These are phyloP conservation scores for Sporodiniella umbellata DNA, from an alignment of 371 early-diverging fungal species.

Conservation along the genomic window DNA sequence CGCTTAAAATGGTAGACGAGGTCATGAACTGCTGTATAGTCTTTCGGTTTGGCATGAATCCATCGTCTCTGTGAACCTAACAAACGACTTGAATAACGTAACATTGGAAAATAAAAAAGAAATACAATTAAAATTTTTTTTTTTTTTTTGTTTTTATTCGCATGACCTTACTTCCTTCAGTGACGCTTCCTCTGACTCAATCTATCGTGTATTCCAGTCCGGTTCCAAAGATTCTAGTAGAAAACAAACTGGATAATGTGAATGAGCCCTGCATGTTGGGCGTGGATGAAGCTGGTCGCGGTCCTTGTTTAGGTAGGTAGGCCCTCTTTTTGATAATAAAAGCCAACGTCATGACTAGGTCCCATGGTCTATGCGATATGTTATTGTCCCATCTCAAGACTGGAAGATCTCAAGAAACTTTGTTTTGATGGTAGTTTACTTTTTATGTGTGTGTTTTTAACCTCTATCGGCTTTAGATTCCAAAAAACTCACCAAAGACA, in stretches of 20 bases:
- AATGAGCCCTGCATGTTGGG: constrained; percentile 79
- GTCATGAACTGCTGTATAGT: constrained; percentile 18
- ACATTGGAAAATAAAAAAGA: not conserved
- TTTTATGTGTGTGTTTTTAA: not conserved
- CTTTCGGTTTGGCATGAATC: constrained; percentile 18
- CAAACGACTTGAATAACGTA: not conserved
- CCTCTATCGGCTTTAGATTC: constrained; percentile 62
- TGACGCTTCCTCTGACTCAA: constrained; percentile 31
- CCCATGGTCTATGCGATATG: constrained; percentile 96
- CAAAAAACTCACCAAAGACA: constrained; percentile 77
- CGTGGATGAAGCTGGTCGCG: constrained; percentile 99
- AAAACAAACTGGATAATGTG: constrained; percentile 5
- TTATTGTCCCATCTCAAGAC: constrained; percentile 66
- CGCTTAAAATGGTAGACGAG: constrained; percentile 41
- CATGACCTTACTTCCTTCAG: constrained; percentile 29
- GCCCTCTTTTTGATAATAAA: not conserved
- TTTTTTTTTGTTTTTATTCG: not conserved
- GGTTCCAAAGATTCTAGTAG: constrained; percentile 22
- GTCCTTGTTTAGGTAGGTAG: constrained; percentile 96
- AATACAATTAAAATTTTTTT: not conserved
- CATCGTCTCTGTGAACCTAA: not conserved
- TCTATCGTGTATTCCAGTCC: constrained; percentile 36
- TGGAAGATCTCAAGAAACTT: constrained; percentile 59
- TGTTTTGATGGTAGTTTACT: constrained; percentile 75
- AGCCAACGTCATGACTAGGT: constrained; percentile 41